These are phyloP conservation scores for Stachybotrys echinatus DNA, from an alignment of 2,329 filamentous ascomycete genomes.

Conservation along the genomic window DNA sequence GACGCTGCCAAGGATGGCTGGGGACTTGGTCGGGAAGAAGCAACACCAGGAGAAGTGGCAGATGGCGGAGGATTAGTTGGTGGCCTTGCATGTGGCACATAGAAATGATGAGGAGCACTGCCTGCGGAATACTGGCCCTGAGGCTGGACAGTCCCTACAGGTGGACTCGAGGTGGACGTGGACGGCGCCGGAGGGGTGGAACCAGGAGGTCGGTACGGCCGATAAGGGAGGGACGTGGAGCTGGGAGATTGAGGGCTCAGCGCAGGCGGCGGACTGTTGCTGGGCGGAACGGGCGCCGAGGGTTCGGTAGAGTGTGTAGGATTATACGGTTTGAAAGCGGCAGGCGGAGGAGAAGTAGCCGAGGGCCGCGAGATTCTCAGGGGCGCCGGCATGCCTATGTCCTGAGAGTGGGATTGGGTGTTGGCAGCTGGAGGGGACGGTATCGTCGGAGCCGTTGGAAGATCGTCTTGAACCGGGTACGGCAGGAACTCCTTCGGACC, in stretches of 20 bases:
- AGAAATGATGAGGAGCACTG: constrained; percentile 16
- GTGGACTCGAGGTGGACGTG: constrained; percentile 6
- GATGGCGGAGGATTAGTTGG: neutral
- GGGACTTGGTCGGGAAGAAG: neutral
- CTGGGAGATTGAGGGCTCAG: neutral
- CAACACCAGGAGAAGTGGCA: neutral
- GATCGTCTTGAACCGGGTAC: neutral
- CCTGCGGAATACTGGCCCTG: constrained; percentile 8
- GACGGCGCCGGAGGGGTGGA: constrained; percentile 6
- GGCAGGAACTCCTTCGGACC: neutral
- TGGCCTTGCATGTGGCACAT: constrained; percentile 5
- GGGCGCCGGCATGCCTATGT: constrained; percentile 13
- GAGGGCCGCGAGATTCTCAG: constrained; percentile 18
- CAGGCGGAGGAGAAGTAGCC: constrained; percentile 11
- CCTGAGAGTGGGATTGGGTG: constrained; percentile 7
- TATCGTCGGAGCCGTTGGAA: neutral
- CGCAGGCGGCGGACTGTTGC: neutral
- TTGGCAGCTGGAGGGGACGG: constrained; percentile 2
- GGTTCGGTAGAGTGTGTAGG: constrained; percentile 14
- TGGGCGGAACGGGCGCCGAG: neutral
- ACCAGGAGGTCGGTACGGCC: constrained; percentile 21
- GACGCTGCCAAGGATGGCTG: constrained; percentile 4
- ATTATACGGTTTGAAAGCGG: constrained; percentile 20
- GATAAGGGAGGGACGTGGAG: constrained; percentile 16
- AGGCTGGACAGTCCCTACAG: constrained; percentile 3